Evolutionary conservation across 2,329 filamentous ascomycete genomes (phyloP), one percentile per base, ranked within the genome.

Genomic region (Hysterium pulicare): DNA sequence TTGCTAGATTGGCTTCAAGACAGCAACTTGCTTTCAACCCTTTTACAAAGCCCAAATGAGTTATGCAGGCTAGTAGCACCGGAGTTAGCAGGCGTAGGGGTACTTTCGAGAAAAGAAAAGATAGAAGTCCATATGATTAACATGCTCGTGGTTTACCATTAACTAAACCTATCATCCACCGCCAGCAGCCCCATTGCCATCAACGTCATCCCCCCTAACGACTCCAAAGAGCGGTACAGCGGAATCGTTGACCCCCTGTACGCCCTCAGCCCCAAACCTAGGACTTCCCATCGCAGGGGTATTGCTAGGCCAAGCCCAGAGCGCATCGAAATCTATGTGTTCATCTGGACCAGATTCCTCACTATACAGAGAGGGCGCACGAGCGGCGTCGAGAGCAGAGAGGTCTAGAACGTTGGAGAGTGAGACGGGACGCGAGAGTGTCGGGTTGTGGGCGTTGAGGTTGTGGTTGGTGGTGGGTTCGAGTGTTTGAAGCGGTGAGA

Each of bases 291-390:
- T 49, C 4, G 56, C 61, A 21, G 61, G 60, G 26, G 62, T 61
- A 23, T 61, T 61, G 37, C 52, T 62, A 19, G 66, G 66, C 67
- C 67, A 69, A 5, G 58, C 59, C 67, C 66, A 71, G 20, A 71
- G 40, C 10, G 65, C 58, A 47, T 70, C 67, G 31, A 71, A 70
- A 17, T 71, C 67, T 40, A 71, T 67, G 16, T 66, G 58, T 37
- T 70, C 66, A 28, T 69, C 68, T 2, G 53, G 31, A 15, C 40
- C 55, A 28, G 58, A 55, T 13, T 64, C 61, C 21, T 67, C 65
- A 1, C 49, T 55, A 19, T 62, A 54, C 35, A 66, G 40, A 22
- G 55, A 61, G 1, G 62, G 64, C 6, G 62, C 58, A 0, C 58
- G 45, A 7, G 60, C 61, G 20, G 51, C 50, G 20, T 67, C 64